phyloP scores from a whole-genome alignment of 208 protist genomes.

The Zelonia costaricensis region DNA sequence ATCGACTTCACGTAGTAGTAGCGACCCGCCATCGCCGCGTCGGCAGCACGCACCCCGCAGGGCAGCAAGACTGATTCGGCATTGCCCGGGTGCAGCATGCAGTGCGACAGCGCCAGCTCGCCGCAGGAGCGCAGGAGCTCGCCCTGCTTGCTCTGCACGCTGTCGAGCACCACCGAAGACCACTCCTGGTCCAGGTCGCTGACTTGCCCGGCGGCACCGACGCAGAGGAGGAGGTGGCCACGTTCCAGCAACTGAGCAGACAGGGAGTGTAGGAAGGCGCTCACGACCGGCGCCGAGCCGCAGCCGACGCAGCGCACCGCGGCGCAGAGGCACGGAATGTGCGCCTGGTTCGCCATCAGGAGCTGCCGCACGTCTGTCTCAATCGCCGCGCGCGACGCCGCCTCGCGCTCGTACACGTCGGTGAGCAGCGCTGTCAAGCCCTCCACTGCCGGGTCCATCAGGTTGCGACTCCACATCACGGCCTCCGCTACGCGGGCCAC shows the following conservation, averaged over 20 bases:
- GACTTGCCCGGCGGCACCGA: constrained; percentile 38
- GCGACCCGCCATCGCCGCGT: constrained; percentile 13
- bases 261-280: constrained; percentile 20
- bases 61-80: constrained; percentile 18
- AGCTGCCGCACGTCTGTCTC: constrained; percentile 18
- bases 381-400: constrained; percentile 13
- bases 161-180: constrained; percentile 31
- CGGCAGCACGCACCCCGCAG: constrained; percentile 29
- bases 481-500: constrained; percentile 19
- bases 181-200: constrained; percentile 27
- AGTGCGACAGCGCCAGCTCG: constrained; percentile 37
- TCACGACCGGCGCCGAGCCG: background rate
- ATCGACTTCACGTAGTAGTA: constrained; percentile 55
- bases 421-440: constrained; percentile 15
- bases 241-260: background rate
- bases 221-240: constrained; percentile 22
- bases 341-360: constrained; percentile 14
- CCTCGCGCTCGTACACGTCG: constrained; percentile 17
- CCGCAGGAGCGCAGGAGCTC: constrained; percentile 38
- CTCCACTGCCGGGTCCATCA: constrained; percentile 17
- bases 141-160: constrained; percentile 28
- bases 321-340: constrained; percentile 21
- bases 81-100: constrained; percentile 42
- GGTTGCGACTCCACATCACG: constrained; percentile 23
- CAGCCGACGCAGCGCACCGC: constrained; percentile 19